Evolutionary conservation across 352 stramenopile genomes (phyloP), one percentile per base, ranked within the genome.

Genomic region (Pythium brachiatum): DNA sequence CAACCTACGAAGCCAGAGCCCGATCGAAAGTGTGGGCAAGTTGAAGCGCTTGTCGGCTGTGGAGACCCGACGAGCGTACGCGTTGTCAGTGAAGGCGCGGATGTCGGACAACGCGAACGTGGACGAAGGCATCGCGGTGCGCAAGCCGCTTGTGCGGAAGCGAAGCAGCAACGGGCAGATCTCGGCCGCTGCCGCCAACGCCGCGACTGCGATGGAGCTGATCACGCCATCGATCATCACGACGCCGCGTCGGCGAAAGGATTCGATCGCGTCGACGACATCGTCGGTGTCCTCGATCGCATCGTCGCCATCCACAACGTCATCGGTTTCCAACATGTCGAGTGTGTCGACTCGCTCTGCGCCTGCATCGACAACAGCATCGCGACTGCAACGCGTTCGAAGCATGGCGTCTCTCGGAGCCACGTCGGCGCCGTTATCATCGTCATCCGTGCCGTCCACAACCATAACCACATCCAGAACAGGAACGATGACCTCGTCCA

Each of bases 1-100:
- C 48, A 46, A 38, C 51, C 27, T 36, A n/a, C 7, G 38, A 47
- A 52, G 18, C 27, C 7, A 41, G 11, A 57, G 31, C 15, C 26
- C n/a, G 18, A 34, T 53, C 2, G 63, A 64, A 12, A 75, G 34
- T 23, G 32, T 38, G 1, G 36, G 61, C 21, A 72, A 74, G 15
- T 20, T 39, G 7, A 69, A 64, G 34, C 75, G 75, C 52, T 13
- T 80, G 18, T 78, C 73, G 1, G 41, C 70, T 8, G 58, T 62
- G 0, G 73, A 80, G 36, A 76, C 53, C 3, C 67, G 73, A 12
- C 70, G 70, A 7, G 63, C 62, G 20, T 72, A 75, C 31, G 70
- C 73, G 18, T 59, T 74, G 21, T 70, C 70, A n/a, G 60, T 80
- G 53, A 73, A 73, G 12, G 57, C 73, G 23, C 64, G 73, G 2